Conservation (phyloP, 805 yeast species). For the Lipomyces kockii region DNA sequence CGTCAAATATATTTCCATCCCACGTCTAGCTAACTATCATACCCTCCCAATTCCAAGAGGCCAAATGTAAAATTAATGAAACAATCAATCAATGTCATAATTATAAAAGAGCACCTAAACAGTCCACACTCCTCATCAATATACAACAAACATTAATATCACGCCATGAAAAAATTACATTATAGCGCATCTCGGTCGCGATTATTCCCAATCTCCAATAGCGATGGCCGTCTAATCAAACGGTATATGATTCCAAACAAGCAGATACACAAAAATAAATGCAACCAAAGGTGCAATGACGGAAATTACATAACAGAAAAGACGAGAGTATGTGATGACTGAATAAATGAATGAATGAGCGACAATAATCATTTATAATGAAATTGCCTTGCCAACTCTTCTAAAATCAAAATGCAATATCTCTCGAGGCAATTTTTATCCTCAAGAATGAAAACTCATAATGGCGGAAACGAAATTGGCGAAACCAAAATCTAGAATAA, state of each 20-base stretch:
- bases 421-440: neutral
- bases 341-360: neutral
- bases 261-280: neutral
- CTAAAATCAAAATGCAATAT: neutral
- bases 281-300: neutral
- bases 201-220: neutral
- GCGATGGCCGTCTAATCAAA: neutral
- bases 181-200: neutral
- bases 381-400: neutral
- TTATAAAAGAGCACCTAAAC: neutral
- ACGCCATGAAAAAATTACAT: neutral
- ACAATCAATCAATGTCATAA: neutral
- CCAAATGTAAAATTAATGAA: neutral
- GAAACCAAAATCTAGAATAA: constrained; percentile 8
- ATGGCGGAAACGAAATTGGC: neutral
- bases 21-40: neutral
- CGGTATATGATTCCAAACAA: neutral
- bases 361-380: neutral
- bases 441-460: neutral
- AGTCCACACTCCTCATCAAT: neutral
- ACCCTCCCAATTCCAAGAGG: neutral
- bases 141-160: neutral
- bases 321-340: neutral
- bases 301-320: neutral
- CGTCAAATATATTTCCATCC: neutral